phyloP scores from a whole-genome alignment of 306 rosid genomes.

The Benincasa hispida region DNA sequence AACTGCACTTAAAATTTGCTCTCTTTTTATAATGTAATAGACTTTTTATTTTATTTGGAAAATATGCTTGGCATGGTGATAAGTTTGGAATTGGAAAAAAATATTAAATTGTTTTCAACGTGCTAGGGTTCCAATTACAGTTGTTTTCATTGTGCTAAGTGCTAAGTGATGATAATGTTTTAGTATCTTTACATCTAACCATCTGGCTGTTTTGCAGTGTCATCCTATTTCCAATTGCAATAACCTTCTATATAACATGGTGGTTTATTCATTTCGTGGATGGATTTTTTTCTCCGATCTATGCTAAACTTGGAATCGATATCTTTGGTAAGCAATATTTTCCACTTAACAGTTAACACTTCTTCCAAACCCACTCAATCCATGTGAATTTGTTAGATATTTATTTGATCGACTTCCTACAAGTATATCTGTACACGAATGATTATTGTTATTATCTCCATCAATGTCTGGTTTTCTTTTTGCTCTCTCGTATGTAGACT shows the following conservation, averaged over 20 bases:
- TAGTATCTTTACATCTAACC: conserved; percentile 3
- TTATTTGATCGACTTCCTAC: not conserved
- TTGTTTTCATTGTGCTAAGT: not conserved
- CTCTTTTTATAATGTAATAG: not conserved
- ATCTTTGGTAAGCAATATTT: conserved; percentile 54
- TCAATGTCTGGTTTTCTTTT: not conserved
- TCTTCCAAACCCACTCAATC: not conserved
- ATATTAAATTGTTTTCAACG: not conserved
- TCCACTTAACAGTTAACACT: not conserved
- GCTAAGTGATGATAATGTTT: not conserved
- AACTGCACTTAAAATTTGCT: not conserved
- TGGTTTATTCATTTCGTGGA: conserved; percentile 96
- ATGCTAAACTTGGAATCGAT: conserved; percentile 73
- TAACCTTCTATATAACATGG: conserved; percentile 87
- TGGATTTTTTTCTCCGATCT: conserved; percentile 84
- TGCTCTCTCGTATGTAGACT: not conserved
- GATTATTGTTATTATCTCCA: not conserved
- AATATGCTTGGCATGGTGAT: not conserved
- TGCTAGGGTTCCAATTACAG: not conserved
- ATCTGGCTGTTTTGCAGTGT: conserved; percentile 53
- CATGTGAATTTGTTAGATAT: not conserved
- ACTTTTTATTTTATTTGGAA: not conserved
- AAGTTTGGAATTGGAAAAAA: not conserved
- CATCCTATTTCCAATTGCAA: conserved; percentile 75
- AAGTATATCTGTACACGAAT: not conserved